Base-by-base conservation (phyloP, 257 asterid species). In the Hygrophila difformis region DNA sequence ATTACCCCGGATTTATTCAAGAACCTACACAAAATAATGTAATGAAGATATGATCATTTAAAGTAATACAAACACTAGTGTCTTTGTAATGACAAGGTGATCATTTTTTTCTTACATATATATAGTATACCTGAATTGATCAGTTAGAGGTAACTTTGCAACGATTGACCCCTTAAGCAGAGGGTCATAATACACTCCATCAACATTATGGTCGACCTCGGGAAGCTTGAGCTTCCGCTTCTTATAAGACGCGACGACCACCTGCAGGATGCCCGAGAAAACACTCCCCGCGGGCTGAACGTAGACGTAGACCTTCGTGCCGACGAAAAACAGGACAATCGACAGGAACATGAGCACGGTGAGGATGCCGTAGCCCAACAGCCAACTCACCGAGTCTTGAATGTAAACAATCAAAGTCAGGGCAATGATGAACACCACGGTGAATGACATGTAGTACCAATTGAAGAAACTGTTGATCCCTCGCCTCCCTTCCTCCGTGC, bases 381-480 rank as follows among this genome's bases (percentile, higher is more conserved):
- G 70, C 98, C 96, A 91, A 11, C 94, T 82, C 16, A 79, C 68
- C 0, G 80, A 46, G 6, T 75, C 76, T 57, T 91, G 96, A n/a
- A 85, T 74, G 47, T 91, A 91, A 1, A 85, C 94, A 2, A 86
- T 72, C 12, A 86, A 6, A 0, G 98, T 79, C 8, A 79, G 13
- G 0, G 88, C 78, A 6, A 91, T 35, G 18, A 85, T 76, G 41
- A 85, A 0, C 0, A 91, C 84, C 18, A 68, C 29, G 0, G 96
- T 82, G 29, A 85, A 91, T 0, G 92, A 53, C 18, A 82, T 69
- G 72, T 91, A 91, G 12, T 85, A 91, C 98, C 98, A 85, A 40
- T 91, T 91, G 53, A 85, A 91, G 65, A 77, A 91, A 19, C 96
- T 85, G 49, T 65, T 72, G 37, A 91, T 85, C 8, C 82, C 94